Conservation (phyloP, 2,329 filamentous ascomycete species). For the Xylaria polymorpha region DNA sequence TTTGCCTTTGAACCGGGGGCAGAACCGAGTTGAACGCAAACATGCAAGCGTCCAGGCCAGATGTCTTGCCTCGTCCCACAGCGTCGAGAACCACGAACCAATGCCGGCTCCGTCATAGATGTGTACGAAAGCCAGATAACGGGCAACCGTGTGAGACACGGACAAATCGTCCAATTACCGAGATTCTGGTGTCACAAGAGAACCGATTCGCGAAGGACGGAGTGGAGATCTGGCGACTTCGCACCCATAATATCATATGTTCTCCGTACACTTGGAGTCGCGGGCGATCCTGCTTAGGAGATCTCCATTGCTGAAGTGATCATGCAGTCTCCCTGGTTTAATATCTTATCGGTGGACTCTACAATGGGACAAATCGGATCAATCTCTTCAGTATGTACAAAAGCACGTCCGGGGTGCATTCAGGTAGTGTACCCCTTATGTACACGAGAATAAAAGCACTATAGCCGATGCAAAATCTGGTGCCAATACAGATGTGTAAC, state of each 20-base stretch:
- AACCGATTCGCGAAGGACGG: slow-evolving; percentile 40
- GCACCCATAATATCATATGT: slow-evolving; percentile 44
- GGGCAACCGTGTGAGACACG: slow-evolving; percentile 47
- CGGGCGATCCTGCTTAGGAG: slow-evolving; percentile 20
- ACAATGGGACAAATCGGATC: slow-evolving; percentile 14
- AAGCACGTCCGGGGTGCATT: background rate
- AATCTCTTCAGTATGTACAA: slow-evolving; percentile 2
- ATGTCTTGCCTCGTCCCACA: slow-evolving; percentile 40
- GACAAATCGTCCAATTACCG: slow-evolving; percentile 49
- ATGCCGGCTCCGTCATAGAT: slow-evolving; percentile 32
- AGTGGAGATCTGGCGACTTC: slow-evolving; percentile 38
- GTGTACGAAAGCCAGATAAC: slow-evolving; percentile 37
- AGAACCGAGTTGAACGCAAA: slow-evolving; percentile 39
- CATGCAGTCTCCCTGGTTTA: slow-evolving; percentile 7
- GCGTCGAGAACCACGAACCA: slow-evolving; percentile 35
- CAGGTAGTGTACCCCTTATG: slow-evolving; percentile 1
- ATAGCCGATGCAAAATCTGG: slow-evolving; percentile 2
- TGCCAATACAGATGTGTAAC: background rate
- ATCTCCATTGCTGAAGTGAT: slow-evolving; percentile 3
- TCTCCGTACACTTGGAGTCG: slow-evolving; percentile 42
- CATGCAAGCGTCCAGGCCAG: slow-evolving; percentile 40
- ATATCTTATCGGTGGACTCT: background rate
- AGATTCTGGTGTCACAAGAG: slow-evolving; percentile 43
- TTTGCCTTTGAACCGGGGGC: slow-evolving; percentile 25
- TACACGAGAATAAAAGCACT: slow-evolving; percentile 6